phyloP scores from a whole-genome alignment of 331 rosid genomes.

The Acacia concinna region DNA sequence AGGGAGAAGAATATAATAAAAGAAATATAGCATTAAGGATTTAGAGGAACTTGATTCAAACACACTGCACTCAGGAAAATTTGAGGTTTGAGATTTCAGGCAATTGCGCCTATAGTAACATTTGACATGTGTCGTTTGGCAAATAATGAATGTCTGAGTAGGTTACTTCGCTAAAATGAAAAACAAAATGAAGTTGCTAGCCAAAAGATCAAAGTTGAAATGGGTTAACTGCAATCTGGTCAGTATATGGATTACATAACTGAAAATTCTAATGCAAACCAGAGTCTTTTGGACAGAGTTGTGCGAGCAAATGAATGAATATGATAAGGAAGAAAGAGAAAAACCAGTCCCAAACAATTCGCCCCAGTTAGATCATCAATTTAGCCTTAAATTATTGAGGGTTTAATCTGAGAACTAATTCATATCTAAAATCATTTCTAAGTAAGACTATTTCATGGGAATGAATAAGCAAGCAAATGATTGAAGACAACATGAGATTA shows the following conservation, averaged over 20 bases:
- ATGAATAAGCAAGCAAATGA: conserved; percentile 8
- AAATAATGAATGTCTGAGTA: not conserved
- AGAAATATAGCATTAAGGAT: not conserved
- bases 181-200: not conserved
- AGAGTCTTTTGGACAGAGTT: not conserved
- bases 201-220: not conserved
- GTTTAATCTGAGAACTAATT: not conserved
- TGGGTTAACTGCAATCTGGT: not conserved
- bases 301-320: not conserved
- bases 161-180: not conserved
- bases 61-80: not conserved
- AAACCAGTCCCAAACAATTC: not conserved
- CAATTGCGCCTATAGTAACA: not conserved
- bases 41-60: not conserved
- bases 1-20: not conserved
- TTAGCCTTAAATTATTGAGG: not conserved
- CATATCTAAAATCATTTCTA: not conserved
- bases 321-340: not conserved
- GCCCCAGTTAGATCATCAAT: not conserved
- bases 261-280: not conserved
- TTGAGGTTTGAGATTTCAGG: not conserved
- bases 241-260: not conserved
- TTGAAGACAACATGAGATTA: not conserved
- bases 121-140: too few species aligned
- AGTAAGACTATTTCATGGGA: conserved; percentile 1